These are phyloP conservation scores for Coniosporium tulheliwenetii DNA, from an alignment of 2,329 filamentous ascomycete genomes.

Conservation along the genomic window DNA sequence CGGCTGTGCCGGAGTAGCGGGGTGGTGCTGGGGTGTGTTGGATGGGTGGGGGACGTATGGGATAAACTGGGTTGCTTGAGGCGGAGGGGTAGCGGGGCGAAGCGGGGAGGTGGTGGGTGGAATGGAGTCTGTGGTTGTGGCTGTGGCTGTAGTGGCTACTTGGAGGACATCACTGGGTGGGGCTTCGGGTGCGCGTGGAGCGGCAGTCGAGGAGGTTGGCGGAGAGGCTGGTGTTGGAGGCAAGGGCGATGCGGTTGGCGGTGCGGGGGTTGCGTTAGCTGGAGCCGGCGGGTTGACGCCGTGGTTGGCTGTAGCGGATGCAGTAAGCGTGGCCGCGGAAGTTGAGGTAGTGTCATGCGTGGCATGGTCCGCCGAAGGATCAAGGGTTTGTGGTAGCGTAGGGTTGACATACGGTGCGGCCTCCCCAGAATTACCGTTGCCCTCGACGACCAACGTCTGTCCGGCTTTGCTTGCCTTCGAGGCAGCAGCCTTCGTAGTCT, in stretches of 20 bases:
- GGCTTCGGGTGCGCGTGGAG: too few species aligned
- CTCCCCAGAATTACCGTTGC: neutral
- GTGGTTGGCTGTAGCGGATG: neutral
- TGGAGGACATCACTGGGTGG: too few species aligned
- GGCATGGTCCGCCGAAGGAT: neutral
- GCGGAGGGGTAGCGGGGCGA: neutral
- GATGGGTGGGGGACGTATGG: neutral
- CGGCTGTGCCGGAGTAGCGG: neutral
- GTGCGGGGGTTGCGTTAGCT: too few species aligned
- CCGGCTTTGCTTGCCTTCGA: constrained; percentile 5
- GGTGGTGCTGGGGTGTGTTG: neutral
- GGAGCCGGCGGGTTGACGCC: too few species aligned
- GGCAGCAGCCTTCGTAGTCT: constrained; percentile 6
- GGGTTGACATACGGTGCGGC: neutral
- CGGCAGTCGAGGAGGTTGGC: too few species aligned
- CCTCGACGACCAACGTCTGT: neutral
- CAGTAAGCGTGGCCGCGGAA: neutral
- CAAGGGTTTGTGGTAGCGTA: neutral
- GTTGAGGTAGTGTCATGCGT: neutral
- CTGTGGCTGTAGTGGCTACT: neutral
- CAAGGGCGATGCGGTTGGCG: too few species aligned
- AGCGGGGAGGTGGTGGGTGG: neutral
- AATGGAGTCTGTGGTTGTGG: neutral
- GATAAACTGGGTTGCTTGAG: neutral
- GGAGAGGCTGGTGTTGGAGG: too few species aligned